phyloP scores from a whole-genome alignment of 2,329 filamentous ascomycete species.

The Fusarium drepaniforme region DNA sequence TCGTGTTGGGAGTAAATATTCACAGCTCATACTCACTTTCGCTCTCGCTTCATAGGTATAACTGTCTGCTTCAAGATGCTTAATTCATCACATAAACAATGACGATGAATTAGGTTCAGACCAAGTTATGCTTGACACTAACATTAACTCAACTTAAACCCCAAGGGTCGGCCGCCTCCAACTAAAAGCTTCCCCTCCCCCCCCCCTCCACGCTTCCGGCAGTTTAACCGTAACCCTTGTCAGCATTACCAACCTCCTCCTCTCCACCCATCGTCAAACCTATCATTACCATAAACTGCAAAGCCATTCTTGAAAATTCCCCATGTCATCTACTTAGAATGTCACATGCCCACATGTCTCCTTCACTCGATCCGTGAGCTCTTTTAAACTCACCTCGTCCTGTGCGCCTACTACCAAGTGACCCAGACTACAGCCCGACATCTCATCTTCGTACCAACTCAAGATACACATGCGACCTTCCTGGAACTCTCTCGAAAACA shows the following conservation, averaged over 20 bases:
- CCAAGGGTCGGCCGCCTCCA: conserved; percentile 30
- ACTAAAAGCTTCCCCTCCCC: not conserved
- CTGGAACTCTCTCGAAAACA: conserved; percentile 42
- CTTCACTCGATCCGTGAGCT: conserved; percentile 42
- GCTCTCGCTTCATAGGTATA: not conserved
- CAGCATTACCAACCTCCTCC: conserved; percentile 3
- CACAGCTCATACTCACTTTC: not conserved
- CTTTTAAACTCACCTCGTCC: conserved; percentile 35
- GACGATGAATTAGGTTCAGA: not conserved
- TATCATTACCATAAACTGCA: not conserved
- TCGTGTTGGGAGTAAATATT: not conserved
- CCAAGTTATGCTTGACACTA: conserved; percentile 17
- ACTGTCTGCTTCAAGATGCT: not conserved
- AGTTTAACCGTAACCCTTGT: not conserved
- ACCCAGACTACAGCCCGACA: conserved; percentile 42
- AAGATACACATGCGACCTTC: conserved; percentile 46
- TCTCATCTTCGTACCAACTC: conserved; percentile 49
- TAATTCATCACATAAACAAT: not conserved
- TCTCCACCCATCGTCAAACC: not conserved
- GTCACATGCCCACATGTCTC: conserved; percentile 45
- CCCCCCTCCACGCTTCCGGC: not conserved
- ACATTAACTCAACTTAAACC: not conserved
- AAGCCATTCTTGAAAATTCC: not conserved
- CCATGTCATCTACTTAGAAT: conserved; percentile 37
- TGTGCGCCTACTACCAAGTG: conserved; percentile 48